Conservation (phyloP, 1,284 basidiomycete species). For the Rhodotorula sp. region DNA sequence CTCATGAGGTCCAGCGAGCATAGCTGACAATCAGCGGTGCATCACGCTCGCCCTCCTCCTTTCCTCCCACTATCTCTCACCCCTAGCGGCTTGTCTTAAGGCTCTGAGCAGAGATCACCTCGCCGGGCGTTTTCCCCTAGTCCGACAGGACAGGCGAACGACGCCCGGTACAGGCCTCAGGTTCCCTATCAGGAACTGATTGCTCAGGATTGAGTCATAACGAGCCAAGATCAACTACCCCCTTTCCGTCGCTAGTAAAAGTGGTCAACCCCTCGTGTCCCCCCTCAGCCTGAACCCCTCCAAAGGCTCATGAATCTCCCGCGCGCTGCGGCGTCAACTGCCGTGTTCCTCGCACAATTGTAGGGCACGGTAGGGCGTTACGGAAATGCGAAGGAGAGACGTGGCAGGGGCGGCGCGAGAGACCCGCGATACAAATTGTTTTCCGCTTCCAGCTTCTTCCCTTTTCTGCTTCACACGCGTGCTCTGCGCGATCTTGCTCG, state of each 20-base stretch:
- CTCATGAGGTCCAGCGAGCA: too few relatives aligned
- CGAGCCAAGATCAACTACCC: constrained; percentile 16
- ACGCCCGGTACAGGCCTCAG: constrained; percentile 13
- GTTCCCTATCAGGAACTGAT: constrained; percentile 26
- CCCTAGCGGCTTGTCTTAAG: constrained; percentile 35
- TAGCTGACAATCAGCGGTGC: too few relatives aligned
- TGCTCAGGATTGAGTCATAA: constrained; percentile 38
- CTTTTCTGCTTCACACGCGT: background rate
- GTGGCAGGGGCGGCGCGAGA: constrained; percentile 3
- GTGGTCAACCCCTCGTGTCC: background rate
- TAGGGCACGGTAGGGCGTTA: constrained; percentile 11
- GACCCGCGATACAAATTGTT: background rate
- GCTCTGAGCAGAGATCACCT: constrained; percentile 30
- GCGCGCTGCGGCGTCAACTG: constrained; percentile 19
- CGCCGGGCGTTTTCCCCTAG: background rate
- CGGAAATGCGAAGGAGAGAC: background rate
- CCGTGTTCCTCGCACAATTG: background rate
- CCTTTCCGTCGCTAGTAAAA: background rate
- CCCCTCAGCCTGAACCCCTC: background rate
- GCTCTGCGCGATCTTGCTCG: background rate
- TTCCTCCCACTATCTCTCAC: background rate
- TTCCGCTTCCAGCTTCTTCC: too few relatives aligned
- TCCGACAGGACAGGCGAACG: background rate
- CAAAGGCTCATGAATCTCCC: background rate
- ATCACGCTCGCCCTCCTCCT: background rate